Evolutionary conservation across 2,329 filamentous ascomycete genomes (phyloP).

Genomic region (Phialophora tarda): DNA sequence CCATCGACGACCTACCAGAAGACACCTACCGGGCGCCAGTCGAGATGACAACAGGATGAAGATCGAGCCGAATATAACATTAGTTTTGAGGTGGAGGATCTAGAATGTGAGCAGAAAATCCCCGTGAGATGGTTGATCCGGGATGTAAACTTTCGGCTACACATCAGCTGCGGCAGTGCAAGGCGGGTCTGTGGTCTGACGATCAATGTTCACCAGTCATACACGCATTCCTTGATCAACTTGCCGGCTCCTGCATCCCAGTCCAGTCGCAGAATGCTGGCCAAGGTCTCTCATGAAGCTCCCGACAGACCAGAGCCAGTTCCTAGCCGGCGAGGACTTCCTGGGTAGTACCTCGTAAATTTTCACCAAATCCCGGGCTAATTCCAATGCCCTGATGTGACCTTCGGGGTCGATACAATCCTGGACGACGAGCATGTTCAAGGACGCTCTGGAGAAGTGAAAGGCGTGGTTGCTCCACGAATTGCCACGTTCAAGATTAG

Average conservation of each 20-base stretch:
- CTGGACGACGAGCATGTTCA: neutral
- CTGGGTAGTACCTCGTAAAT: neutral
- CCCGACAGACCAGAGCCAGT: neutral
- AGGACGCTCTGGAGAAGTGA: neutral
- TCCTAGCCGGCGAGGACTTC: neutral
- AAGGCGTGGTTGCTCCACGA: neutral
- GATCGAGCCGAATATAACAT: neutral
- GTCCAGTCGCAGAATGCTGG: neutral
- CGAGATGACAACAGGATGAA: neutral
- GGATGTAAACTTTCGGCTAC: neutral
- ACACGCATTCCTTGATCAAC: neutral
- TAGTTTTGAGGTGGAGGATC: neutral
- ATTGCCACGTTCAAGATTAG: neutral
- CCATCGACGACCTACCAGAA: neutral
- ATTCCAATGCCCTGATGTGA: neutral
- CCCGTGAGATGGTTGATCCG: neutral
- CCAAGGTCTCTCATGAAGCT: neutral
- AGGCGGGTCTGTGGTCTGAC: neutral
- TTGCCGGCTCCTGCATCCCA: neutral
- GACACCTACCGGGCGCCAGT: neutral
- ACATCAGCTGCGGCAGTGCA: too few species aligned
- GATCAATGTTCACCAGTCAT: neutral
- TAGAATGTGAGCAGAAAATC: neutral
- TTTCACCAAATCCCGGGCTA: neutral
- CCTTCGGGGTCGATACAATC: neutral